A percentile compares a stretch with the other conserved stretches of the same genome.
These are phyloP conservation scores for Penicillium sp. DNA, from an alignment of 2,329 filamentous ascomycete genomes.

Conservation along the genomic window DNA sequence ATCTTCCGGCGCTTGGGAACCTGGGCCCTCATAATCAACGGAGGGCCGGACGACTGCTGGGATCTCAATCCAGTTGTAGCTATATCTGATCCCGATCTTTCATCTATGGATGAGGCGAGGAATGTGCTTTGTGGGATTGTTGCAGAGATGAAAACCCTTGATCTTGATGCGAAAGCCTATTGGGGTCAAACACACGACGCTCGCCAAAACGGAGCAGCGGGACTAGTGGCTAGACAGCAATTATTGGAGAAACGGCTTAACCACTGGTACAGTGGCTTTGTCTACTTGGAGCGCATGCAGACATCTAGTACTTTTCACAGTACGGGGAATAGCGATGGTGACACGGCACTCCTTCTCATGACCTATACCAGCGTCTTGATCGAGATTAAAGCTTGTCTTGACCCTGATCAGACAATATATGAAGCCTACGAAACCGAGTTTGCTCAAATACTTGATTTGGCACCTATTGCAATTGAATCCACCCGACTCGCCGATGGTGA, in stretches of 20 bases:
- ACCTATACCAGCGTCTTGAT: conserved; percentile 21
- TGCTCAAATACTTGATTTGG: conserved; percentile 14
- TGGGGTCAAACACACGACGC: not conserved
- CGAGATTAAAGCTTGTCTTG: conserved; percentile 18
- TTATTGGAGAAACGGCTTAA: conserved; percentile 4
- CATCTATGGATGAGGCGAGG: conserved; percentile 15
- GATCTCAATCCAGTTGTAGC: not conserved
- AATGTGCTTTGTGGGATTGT: conserved; percentile 19
- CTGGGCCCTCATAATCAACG: conserved; percentile 13
- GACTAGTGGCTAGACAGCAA: conserved; percentile 3
- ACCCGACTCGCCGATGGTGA: conserved; percentile 16
- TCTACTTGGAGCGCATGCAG: not conserved
- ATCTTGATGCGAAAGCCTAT: conserved; percentile 15
- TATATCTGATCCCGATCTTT: not conserved
- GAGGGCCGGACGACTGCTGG: not conserved
- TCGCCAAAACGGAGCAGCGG: not conserved
- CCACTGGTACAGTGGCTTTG: conserved; percentile 13
- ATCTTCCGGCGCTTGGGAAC: conserved; percentile 22
- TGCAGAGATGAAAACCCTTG: conserved; percentile 20
- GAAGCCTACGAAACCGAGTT: conserved; percentile 20
- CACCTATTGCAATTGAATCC: conserved; percentile 12
- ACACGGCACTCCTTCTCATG: conserved; percentile 19
- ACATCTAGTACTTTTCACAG: not conserved
- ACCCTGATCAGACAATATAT: conserved; percentile 16
- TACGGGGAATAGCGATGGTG: not conserved